phyloP scores from a whole-genome alignment of 164 flowering plant species.

The Magnolia sinica region DNA sequence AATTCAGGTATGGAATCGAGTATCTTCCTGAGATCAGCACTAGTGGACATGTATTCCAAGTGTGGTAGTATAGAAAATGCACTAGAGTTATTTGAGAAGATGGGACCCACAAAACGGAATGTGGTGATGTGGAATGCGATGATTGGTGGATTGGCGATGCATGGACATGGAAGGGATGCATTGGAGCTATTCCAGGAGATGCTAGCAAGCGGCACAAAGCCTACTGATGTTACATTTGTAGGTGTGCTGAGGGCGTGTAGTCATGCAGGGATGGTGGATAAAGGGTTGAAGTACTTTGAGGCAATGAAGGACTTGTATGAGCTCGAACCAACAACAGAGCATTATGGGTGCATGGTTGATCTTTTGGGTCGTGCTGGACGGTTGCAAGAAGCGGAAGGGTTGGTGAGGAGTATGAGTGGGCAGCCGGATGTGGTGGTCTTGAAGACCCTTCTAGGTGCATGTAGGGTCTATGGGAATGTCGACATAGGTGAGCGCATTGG shows the following conservation, averaged over 20 bases:
- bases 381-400: constrained; percentile 10
- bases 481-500: constrained; percentile 5
- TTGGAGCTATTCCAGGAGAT: constrained; percentile 6
- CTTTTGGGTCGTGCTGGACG: constrained; percentile 17
- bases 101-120: constrained; percentile 1
- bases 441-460: constrained; percentile 15
- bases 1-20: constrained; percentile 6
- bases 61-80: constrained; percentile 12
- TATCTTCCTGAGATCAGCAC: constrained; percentile 10
- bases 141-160: constrained; percentile 5
- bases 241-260: constrained; percentile 8
- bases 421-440: not conserved
- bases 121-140: constrained; percentile 10
- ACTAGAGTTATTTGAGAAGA: constrained; percentile 5
- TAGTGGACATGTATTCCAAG: constrained; percentile 16
- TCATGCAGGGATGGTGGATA: constrained; percentile 12
- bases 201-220: not conserved
- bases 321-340: constrained; percentile 9
- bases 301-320: constrained; percentile 2
- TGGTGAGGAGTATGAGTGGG: not conserved
- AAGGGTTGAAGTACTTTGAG: constrained; percentile 10
- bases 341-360: constrained; percentile 15
- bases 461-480: constrained; percentile 9
- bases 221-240: constrained; percentile 9
- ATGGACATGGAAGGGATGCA: constrained; percentile 12